Evolutionary conservation across 768 basidiomycete genomes (phyloP).

Genomic region (Lepiota venenata): DNA sequence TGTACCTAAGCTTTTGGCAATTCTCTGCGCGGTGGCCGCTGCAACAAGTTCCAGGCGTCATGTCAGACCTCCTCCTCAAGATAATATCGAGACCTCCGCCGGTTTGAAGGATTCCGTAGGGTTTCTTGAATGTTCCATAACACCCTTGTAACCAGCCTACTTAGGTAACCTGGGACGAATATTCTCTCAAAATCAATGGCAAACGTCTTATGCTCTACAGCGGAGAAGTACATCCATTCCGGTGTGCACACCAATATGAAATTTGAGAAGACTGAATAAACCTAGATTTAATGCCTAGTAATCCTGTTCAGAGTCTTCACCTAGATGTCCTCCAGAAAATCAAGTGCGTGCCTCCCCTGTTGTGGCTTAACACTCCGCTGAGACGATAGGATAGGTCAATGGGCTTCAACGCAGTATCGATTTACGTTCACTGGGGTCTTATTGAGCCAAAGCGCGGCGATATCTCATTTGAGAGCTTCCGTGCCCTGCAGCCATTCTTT

Average conservation of each 20-base stretch:
- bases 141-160: neutral
- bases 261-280: neutral
- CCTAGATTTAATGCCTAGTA: neutral
- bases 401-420: conserved; percentile 42
- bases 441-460: conserved; percentile 44
- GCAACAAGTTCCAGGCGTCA: conserved; percentile 16
- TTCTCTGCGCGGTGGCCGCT: conserved; percentile 20
- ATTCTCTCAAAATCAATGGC: conserved; percentile 39
- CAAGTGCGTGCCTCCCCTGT: conserved; percentile 25
- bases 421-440: conserved; percentile 43
- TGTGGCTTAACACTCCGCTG: neutral
- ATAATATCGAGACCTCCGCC: neutral
- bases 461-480: conserved; percentile 51
- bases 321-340: conserved; percentile 43
- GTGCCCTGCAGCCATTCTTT: conserved; percentile 51
- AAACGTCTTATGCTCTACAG: conserved; percentile 37
- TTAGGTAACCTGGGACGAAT: conserved; percentile 44
- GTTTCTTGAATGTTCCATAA: too few species aligned
- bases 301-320: conserved; percentile 37
- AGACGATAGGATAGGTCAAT: conserved; percentile 24
- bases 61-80: neutral
- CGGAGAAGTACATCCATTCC: conserved; percentile 41
- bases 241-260: conserved; percentile 23
- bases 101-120: neutral
- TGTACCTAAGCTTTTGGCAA: conserved; percentile 17